A percentile compares a stretch with the other conserved stretches of the same genome.
Evolutionary conservation across 306 rosid species (phyloP).

Genomic region (Vicia villosa): DNA sequence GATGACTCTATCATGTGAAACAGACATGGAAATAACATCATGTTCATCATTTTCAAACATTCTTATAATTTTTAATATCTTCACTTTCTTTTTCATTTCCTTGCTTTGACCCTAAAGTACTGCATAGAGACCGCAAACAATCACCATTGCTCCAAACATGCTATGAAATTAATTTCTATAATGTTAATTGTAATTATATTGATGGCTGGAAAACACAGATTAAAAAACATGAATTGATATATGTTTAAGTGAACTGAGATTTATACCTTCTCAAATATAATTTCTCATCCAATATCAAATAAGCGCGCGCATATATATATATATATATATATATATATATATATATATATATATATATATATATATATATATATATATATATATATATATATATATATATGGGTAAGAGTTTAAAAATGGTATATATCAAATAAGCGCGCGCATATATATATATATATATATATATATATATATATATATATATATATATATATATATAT

Average conservation of each 20-base stretch:
- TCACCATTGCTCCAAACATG: constrained; percentile 30
- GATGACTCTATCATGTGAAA: not conserved
- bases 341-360: no score
- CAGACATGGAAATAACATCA: not conserved
- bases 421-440: no score
- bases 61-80: not conserved
- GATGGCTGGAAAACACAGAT: no score
- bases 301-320: no score
- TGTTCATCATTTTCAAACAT: not conserved
- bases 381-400: no score
- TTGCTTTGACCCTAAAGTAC: constrained; percentile 41
- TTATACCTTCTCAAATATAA: constrained; percentile 35
- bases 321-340: no score
- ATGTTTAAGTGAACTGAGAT: not conserved
- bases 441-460: no score
- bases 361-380: no score
- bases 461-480: no score
- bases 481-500: no score
- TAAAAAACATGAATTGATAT: not conserved
- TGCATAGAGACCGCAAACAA: constrained; percentile 38
- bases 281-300: constrained; percentile 25
- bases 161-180: not conserved
- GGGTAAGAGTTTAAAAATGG: no score
- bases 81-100: constrained; percentile 28
- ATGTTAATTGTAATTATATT: no score